phyloP scores from a whole-genome alignment of 345 rosid genomes.

The Firmiana major region DNA sequence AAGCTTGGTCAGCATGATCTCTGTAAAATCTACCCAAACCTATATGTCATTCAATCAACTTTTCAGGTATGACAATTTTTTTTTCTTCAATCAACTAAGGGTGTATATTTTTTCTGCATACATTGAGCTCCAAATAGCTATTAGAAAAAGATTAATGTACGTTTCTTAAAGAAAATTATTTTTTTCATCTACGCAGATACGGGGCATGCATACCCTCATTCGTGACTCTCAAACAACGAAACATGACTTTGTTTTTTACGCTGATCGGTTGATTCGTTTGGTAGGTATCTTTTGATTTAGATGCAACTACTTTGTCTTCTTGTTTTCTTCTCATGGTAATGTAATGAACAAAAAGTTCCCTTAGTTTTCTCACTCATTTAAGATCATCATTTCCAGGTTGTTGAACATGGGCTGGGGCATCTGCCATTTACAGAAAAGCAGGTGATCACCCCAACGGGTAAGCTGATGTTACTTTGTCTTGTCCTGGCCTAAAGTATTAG shows the following conservation, averaged over 20 bases:
- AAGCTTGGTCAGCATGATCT: constrained; percentile 98
- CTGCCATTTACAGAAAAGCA: constrained; percentile 96
- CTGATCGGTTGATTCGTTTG: constrained; percentile 96
- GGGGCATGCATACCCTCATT: constrained; percentile 99
- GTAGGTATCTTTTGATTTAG: constrained; percentile 34
- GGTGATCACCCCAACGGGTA: constrained; percentile 93
- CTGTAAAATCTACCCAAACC: constrained; percentile 96
- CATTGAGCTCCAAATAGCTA: not conserved
- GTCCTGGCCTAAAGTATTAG: not conserved
- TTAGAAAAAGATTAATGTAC: not conserved
- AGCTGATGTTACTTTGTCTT: constrained; percentile 23
- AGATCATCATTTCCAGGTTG: constrained; percentile 53
- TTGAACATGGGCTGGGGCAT: constrained; percentile 97
- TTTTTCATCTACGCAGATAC: constrained; percentile 55
- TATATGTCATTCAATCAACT: constrained; percentile 90
- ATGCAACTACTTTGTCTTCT: not conserved
- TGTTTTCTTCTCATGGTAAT: constrained; percentile 10
- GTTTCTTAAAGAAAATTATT: not conserved
- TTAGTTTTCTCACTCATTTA: constrained; percentile 11
- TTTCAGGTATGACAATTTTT: constrained; percentile 64
- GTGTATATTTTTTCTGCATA: not conserved
- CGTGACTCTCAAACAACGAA: constrained; percentile 90
- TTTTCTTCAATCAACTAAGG: constrained; percentile 1
- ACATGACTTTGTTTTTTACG: constrained; percentile 92
- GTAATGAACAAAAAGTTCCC: not conserved